Conservation (phyloP, 1,284 basidiomycete genomes). For the Sphagnurus paluster region DNA sequence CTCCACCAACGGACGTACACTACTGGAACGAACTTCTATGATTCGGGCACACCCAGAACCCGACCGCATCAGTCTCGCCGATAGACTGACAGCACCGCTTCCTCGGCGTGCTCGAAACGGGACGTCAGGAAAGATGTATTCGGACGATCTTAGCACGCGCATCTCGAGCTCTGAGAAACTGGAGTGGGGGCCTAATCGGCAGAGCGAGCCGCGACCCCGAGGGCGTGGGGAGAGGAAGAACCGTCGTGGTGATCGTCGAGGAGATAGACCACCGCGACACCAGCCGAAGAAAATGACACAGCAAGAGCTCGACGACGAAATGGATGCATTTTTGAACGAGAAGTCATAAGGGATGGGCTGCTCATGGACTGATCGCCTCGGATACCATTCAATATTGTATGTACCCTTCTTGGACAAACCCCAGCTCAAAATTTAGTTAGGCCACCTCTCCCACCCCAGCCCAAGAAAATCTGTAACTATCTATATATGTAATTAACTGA, state of each 20-base stretch:
- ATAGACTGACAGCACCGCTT: constrained; percentile 43
- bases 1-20: constrained; percentile 43
- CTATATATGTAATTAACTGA: not conserved
- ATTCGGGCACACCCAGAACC: constrained; percentile 34
- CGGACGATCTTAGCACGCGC: constrained; percentile 16
- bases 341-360: constrained; percentile 15
- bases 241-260: constrained; percentile 19
- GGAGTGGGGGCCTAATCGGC: constrained; percentile 24
- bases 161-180: constrained; percentile 22
- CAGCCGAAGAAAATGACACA: constrained; percentile 58
- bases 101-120: constrained; percentile 37
- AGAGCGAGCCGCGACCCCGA: constrained; percentile 9
- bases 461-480: not conserved
- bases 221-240: constrained; percentile 17
- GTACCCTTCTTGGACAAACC: no score
- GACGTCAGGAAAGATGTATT: constrained; percentile 16
- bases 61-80: constrained; percentile 33
- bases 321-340: constrained; percentile 71
- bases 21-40: constrained; percentile 55
- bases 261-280: constrained; percentile 25
- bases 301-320: constrained; percentile 74
- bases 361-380: not conserved
- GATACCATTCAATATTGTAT: constrained; percentile 13
- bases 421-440: no score
- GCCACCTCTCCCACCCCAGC: not conserved